Base-by-base conservation (phyloP, 1,284 basidiomycete genomes). In the Melampsora occidentalis region DNA sequence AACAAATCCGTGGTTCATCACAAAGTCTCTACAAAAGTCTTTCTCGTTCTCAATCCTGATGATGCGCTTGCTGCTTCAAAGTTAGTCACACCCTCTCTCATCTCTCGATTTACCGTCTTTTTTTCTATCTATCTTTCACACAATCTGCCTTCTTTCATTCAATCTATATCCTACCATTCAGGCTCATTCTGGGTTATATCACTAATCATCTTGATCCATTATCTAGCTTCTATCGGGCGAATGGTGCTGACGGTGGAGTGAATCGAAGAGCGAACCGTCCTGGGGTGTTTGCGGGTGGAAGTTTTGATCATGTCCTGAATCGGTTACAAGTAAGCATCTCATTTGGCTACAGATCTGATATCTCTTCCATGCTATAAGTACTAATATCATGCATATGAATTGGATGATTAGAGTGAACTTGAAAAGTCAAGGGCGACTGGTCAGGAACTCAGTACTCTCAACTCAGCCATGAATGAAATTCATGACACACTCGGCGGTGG, bases 1-100 rank as follows among this genome's bases (percentile, higher is more conserved):
- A 97, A 97, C 87, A 94, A 94, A 84, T 94, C 94, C 0, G 94
- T 97, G 78, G 90, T 99, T 66, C 96, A 99, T 84, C 95, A 98
- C 86, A 98, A 98, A 83, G 97, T 99, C 53, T 93, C 96, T 12
- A 94, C 94, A 16, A 92, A 93, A 61, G 93, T 94, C 46, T 89
- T 94, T 77, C 92, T 95, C 79, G 89, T 97, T 10, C 89, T 96
- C 81, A 89, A 87, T 0, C 90, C 93, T 53, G 92, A 94, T 77
- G 96, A 99, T 81, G 90, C 89, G 0, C 80, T 78, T 28, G 77
- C 78, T 22, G 68, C 69, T 12, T 80, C 80, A 12, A 78, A 78
- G 80, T 80, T 1, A 62, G 79, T 69, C n/a, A 0, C 33, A n/a
- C 18, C 28, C 48, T 20, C 28, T 70, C 69, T 61, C 39, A 33